These are phyloP conservation scores for Quambalaria eucalypti DNA, from an alignment of 1,284 basidiomycete genomes.

Conservation along the genomic window DNA sequence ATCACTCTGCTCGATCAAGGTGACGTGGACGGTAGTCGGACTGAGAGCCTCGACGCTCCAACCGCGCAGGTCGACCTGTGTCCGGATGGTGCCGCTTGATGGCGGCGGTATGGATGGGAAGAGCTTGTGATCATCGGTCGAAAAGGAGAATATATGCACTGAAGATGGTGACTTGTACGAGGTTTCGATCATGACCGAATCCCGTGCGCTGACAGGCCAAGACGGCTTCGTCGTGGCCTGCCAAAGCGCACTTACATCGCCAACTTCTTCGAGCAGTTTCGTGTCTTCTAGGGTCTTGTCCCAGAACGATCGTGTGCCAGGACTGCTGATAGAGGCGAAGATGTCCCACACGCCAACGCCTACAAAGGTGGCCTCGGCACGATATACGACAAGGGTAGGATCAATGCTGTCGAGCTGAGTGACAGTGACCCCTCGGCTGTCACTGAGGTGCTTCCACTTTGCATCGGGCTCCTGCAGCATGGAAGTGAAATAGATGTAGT, in stretches of 20 bases:
- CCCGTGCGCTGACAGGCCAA: slow-evolving; percentile 57
- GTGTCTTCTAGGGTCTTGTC: slow-evolving; percentile 83
- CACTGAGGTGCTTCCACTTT: slow-evolving; percentile 81
- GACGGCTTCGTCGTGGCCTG: slow-evolving; percentile 23
- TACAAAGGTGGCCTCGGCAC: slow-evolving; percentile 94
- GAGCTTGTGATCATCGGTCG: slow-evolving; percentile 74
- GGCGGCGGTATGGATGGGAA: slow-evolving; percentile 69
- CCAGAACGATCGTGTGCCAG: slow-evolving; percentile 74
- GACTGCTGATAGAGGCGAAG: slow-evolving; percentile 75
- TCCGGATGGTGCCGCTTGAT: slow-evolving; percentile 68
- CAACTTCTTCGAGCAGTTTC: slow-evolving; percentile 67
- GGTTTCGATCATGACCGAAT: slow-evolving; percentile 81
- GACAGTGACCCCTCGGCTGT: slow-evolving; percentile 71
- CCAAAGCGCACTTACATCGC: slow-evolving; percentile 62
- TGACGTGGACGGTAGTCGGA: slow-evolving; percentile 86
- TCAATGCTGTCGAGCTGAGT: slow-evolving; percentile 90
- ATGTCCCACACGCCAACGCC: slow-evolving; percentile 93
- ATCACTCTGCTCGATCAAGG: slow-evolving; percentile 90
- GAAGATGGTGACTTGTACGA: slow-evolving; percentile 88
- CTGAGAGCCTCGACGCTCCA: slow-evolving; percentile 94
- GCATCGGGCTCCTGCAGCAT: slow-evolving; percentile 94
- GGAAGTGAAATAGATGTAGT: slow-evolving; percentile 94
- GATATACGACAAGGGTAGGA: slow-evolving; percentile 88
- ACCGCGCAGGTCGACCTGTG: slow-evolving; percentile 88
- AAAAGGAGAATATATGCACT: slow-evolving; percentile 92